Evolutionary conservation across 2,329 filamentous ascomycete genomes (phyloP).

Genomic region (Trichoderma cornu-damae): DNA sequence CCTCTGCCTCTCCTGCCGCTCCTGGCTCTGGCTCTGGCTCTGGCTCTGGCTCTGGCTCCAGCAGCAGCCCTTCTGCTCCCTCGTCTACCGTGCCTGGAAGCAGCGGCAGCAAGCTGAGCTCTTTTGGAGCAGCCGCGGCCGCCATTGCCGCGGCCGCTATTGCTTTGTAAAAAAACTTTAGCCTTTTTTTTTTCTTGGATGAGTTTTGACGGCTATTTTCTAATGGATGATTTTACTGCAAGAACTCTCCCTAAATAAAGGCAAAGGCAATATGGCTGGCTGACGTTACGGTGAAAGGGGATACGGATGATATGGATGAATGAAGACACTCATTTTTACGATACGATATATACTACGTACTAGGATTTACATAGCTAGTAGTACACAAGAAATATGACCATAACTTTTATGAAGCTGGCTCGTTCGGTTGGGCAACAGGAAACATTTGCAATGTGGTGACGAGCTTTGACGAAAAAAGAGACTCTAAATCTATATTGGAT

Average conservation of each 20-base stretch:
- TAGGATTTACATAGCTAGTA: neutral
- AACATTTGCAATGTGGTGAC: neutral
- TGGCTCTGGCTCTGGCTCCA: constrained; percentile 22
- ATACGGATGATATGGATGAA: neutral
- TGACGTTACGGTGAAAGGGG: neutral
- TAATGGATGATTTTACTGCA: neutral
- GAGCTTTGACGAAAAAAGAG: too few relatives aligned
- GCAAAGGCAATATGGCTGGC: too few relatives aligned
- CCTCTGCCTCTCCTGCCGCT: neutral
- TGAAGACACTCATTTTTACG: constrained; percentile 7
- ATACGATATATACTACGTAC: neutral
- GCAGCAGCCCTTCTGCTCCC: constrained; percentile 19
- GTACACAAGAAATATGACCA: neutral
- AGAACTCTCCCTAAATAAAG: neutral
- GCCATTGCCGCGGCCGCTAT: constrained; percentile 30
- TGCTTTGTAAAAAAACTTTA: constrained; percentile 26
- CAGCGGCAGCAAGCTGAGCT: constrained; percentile 27
- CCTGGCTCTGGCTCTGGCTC: too few relatives aligned
- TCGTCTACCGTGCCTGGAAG: constrained; percentile 11
- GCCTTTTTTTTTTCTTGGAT: neutral
- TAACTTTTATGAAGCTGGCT: neutral
- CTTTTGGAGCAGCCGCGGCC: constrained; percentile 30
- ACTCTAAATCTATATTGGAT: too few relatives aligned
- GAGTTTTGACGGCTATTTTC: neutral
- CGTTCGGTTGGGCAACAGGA: too few relatives aligned